Evolutionary conservation across 306 rosid species (phyloP).

Genomic region (Luffa acutangula): DNA sequence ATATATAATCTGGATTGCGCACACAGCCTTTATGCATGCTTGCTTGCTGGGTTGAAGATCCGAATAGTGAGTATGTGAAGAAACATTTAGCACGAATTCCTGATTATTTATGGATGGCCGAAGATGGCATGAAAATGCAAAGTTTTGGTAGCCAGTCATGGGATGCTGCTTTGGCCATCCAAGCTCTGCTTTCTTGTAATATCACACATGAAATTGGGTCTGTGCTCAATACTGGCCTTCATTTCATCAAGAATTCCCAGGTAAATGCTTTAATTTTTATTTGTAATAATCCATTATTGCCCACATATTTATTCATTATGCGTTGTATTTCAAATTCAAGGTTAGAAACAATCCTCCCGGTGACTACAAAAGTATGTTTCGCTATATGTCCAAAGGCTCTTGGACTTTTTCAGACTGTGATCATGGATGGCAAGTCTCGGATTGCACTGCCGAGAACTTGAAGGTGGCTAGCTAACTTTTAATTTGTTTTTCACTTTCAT

Average conservation of each 20-base stretch:
- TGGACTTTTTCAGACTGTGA: constrained; percentile 70
- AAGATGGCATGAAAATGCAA: constrained; percentile 31
- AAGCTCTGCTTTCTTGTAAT: constrained; percentile 23
- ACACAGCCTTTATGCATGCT: constrained; percentile 25
- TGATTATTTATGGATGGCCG: constrained; percentile 27
- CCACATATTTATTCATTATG: no score
- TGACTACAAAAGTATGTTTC: constrained; percentile 45
- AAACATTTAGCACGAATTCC: constrained; percentile 25
- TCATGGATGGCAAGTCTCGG: constrained; percentile 73
- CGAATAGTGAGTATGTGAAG: constrained; percentile 21
- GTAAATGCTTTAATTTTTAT: not conserved
- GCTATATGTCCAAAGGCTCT: constrained; percentile 59
- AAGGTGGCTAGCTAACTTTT: constrained; percentile 22
- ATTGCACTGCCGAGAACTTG: constrained; percentile 53
- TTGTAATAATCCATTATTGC: no score
- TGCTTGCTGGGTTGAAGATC: constrained; percentile 35
- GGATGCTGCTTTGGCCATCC: constrained; percentile 20
- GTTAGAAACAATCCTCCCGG: constrained; percentile 47
- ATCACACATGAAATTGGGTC: constrained; percentile 13
- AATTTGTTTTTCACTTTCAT: not conserved
- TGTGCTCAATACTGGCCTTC: constrained; percentile 8
- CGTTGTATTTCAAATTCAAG: constrained; percentile 7
- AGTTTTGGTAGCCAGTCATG: constrained; percentile 26
- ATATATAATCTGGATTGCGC: not conserved
- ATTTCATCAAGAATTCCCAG: constrained; percentile 25